Evolutionary conservation across 805 yeast species (phyloP).

Genomic region (Blastobotrys mokoenaii): DNA sequence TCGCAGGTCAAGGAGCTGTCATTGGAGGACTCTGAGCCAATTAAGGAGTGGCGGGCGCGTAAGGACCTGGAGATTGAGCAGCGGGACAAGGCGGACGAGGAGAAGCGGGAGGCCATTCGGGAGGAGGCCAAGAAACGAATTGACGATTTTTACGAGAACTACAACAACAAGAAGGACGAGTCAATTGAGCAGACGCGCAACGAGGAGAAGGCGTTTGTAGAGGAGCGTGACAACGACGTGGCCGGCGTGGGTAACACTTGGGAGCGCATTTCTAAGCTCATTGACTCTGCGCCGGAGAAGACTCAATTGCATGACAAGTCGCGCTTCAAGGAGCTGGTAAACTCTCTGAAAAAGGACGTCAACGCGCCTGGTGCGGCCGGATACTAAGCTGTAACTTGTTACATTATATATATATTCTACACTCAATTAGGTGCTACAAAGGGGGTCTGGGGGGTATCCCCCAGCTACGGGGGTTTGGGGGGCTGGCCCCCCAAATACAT

Average conservation of each 20-base stretch:
- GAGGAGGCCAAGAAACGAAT: constrained; percentile 72
- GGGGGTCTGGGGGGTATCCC: no score
- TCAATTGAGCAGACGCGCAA: constrained; percentile 52
- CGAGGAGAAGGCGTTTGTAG: constrained; percentile 64
- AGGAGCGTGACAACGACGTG: constrained; percentile 55
- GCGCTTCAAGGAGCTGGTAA: constrained; percentile 57
- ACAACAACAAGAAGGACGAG: constrained; percentile 73
- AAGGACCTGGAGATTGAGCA: constrained; percentile 69
- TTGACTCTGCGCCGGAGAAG: constrained; percentile 36
- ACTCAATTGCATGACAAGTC: constrained; percentile 49
- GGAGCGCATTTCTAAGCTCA: constrained; percentile 50
- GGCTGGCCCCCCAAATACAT: no score
- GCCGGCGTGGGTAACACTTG: constrained; percentile 41
- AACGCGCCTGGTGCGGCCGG: constrained; percentile 74
- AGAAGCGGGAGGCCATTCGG: constrained; percentile 57
- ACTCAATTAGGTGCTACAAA: no score
- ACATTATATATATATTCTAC: background rate
- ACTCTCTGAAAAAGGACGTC: constrained; percentile 57
- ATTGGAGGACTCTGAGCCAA: constrained; percentile 46
- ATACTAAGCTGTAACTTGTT: constrained; percentile 27
- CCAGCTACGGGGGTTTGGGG: no score
- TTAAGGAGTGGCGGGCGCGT: constrained; percentile 74
- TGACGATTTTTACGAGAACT: constrained; percentile 88
- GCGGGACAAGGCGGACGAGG: constrained; percentile 63
- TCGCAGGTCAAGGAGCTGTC: constrained; percentile 18